Evolutionary conservation across 768 basidiomycete species (phyloP).

Genomic region (Tulasnella sp.): DNA sequence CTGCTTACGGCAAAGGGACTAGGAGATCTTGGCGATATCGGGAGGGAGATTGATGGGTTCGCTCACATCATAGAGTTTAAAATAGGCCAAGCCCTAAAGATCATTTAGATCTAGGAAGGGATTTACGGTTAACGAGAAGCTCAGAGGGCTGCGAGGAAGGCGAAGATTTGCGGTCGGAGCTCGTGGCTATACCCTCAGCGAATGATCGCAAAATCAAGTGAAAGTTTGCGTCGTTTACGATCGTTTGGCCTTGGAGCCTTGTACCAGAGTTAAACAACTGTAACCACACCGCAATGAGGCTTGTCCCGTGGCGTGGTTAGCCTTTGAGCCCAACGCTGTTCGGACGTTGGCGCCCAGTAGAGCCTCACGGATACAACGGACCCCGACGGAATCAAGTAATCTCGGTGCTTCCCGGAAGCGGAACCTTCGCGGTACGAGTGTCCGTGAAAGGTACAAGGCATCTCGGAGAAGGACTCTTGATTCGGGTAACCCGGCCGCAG

Average conservation of each 20-base stretch:
- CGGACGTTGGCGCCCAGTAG: background rate
- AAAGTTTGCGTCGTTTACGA: background rate
- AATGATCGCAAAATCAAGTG: background rate
- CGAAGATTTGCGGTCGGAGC: background rate
- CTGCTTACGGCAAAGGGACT: background rate
- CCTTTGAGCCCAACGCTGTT: background rate
- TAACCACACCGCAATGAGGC: background rate
- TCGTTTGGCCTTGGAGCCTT: background rate
- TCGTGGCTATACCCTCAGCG: background rate
- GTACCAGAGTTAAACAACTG: background rate
- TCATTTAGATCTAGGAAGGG: background rate
- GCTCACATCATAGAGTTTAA: background rate
- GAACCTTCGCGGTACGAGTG: conserved; percentile 4
- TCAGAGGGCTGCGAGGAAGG: background rate
- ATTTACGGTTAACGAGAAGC: background rate
- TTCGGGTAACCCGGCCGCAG: conserved; percentile 9
- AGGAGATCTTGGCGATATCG: background rate
- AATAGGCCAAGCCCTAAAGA: background rate
- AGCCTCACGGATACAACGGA: background rate
- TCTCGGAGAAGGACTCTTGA: conserved; percentile 3
- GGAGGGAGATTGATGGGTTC: background rate
- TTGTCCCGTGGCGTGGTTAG: background rate
- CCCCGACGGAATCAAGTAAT: conserved; percentile 12
- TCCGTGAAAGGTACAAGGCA: background rate
- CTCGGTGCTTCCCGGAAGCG: conserved; percentile 12